Base-by-base conservation (phyloP, 2,329 filamentous ascomycete species). In the Aspergillus novofumigatus region DNA sequence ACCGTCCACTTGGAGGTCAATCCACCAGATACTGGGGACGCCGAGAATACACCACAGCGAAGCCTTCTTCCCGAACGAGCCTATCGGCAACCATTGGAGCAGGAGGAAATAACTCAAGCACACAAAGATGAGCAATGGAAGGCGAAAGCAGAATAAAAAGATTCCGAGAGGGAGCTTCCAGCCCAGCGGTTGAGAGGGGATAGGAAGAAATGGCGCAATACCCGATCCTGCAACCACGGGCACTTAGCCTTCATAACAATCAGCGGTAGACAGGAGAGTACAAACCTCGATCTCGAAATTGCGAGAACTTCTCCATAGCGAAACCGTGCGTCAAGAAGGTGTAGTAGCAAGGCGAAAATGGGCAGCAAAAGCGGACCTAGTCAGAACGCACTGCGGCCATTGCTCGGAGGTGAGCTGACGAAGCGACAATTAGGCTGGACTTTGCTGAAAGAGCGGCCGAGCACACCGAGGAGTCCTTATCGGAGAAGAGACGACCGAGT, bases 1-100 rank as follows among this genome's bases (percentile, higher is more conserved):
- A 57, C 93, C 93, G 72, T 99, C 94, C 63, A 99, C 91, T 74
- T 97, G 93, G n/a, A 99, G 80, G 75, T 99, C 94, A 56, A 97
- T 88, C 93, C 93, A 97, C 92, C 92, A 97, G 57, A 99, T 90
- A 28, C 94, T 93, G 0, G 92, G 91, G 58, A 96, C 89, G 41
- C 86, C 89, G 65, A 99, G 84, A 63, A 97, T 84, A 59, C 86
- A 83, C 93, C 94, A 97, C 53, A 97, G 78, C 51, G 91, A 85
- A 11, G 90, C 85, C 77, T 97, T 97, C 69, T 91, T 91, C 47
- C 86, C 77, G 35, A 86, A 69, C 8, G 82, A 81, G 1, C 85
- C 86, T 9, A 89, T 80, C 0, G 92, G 92, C 14, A 96, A 83
- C 82, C 88, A 90, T 77, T 93, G 90, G 53, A 97, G 82, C 59